A percentile compares a stretch with the other conserved stretches of the same genome.
Evolutionary conservation across 2,329 filamentous ascomycete genomes (phyloP).

Genomic region (Colletotrichum gigasporum): DNA sequence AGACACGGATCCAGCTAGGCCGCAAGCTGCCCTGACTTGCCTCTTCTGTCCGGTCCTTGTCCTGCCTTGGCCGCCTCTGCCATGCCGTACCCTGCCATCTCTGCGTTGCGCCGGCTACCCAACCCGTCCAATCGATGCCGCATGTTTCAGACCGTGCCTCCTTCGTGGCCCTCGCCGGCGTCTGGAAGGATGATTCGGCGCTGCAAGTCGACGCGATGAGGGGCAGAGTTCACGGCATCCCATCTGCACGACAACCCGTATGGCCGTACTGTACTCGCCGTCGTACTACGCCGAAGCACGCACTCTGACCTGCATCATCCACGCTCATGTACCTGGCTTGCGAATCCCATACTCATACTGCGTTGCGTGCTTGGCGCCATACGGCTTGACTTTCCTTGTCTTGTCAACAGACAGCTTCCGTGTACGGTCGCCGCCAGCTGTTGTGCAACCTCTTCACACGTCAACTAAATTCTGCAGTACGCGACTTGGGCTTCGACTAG

Average conservation of each 20-base stretch:
- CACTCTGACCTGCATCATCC: too few species aligned
- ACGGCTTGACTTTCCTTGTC: too few species aligned
- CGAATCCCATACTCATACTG: too few species aligned
- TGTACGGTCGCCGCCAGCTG: neutral
- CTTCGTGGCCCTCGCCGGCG: neutral
- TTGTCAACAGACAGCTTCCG: too few species aligned
- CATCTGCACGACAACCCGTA: neutral
- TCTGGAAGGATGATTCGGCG: neutral
- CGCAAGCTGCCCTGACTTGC: neutral
- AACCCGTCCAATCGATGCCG: slow-evolving; percentile 17
- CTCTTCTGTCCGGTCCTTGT: neutral
- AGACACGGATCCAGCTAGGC: slow-evolving; percentile 1
- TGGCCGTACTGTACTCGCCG: neutral
- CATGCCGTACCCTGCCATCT: slow-evolving; percentile 3
- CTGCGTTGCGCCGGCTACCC: neutral
- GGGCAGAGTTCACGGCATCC: slow-evolving; percentile 8
- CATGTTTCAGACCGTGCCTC: slow-evolving; percentile 25
- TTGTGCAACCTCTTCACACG: neutral
- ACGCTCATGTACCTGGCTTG: neutral
- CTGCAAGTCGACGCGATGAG: slow-evolving; percentile 9
- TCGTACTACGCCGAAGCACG: neutral
- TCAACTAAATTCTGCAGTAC: neutral
- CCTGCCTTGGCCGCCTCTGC: neutral
- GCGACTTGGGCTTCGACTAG: neutral
- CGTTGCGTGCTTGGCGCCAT: too few species aligned